Evolutionary conservation across 225 moss, liverwort and hornwort genomes (phyloP).

Genomic region (Lunularia cruciata): DNA sequence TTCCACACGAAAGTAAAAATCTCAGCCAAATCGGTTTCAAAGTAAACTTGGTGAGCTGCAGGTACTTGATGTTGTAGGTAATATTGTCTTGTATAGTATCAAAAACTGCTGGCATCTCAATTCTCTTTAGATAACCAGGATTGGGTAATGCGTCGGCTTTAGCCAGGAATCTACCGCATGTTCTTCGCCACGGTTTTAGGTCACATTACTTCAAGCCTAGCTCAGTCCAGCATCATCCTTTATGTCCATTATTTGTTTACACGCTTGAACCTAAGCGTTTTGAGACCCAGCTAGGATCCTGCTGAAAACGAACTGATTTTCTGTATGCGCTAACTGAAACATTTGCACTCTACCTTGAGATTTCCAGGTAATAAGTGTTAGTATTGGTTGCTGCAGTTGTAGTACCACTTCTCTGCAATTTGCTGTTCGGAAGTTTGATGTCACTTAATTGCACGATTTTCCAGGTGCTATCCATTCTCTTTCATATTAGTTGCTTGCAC

Average conservation of each 20-base stretch:
- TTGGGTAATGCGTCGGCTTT: neutral
- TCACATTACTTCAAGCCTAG: too few relatives aligned
- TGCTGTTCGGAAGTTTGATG: too few relatives aligned
- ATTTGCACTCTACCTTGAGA: neutral
- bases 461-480: too few relatives aligned
- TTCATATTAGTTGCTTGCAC: too few relatives aligned
- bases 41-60: neutral
- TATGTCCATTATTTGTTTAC: neutral
- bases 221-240: neutral
- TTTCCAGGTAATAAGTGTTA: neutral
- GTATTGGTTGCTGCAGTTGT: neutral
- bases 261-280: neutral
- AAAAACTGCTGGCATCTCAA: neutral
- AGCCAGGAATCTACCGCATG: neutral
- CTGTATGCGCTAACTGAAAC: neutral
- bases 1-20: neutral
- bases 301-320: neutral
- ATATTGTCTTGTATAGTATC: slow-evolving; percentile 6
- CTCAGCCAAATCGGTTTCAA: neutral
- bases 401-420: neutral
- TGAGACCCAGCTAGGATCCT: neutral
- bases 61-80: slow-evolving; percentile 4
- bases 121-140: neutral
- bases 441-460: too few relatives aligned
- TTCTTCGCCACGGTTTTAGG: too few relatives aligned